Base-by-base conservation (phyloP, 75 land plant species). In the Picea sitchensis region DNA sequence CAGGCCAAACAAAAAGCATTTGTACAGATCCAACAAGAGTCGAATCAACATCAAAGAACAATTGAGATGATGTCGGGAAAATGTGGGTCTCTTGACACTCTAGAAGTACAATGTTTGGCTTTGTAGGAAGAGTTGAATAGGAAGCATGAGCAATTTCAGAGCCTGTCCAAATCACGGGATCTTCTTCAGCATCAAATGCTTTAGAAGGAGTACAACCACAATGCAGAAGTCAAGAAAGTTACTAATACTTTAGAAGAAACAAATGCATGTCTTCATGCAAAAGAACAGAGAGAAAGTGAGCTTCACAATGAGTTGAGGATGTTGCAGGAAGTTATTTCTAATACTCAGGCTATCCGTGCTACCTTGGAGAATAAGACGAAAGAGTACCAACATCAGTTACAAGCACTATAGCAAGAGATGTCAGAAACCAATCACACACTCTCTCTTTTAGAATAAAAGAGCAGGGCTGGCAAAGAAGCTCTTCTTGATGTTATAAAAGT, bases 101-200 rank as follows among this genome's bases (percentile, higher is more conserved):
- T 59, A 75, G 61, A 80, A 72, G 38, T 75, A 65, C 54, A 77
- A 61, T 20, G 14, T 20, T 32, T 9, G 32, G 34, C 44, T 6
- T 63, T 86, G 80, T 63, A 80, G 61, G 80, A 81, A 61, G 89
- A 89, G 47, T 81, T 88, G 38, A 78, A 79, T 11, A 75, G 47
- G 57, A 65, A 59, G 13, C 80, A 86, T 18, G 81, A 84, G 76
- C 79, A 78, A 83, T 75, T 87, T 26, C 75, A 75, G 57, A 84
- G 84, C 61, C 82, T 81, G 56, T 67, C 59, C 18, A 59, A 6
- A 17, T 32, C 63, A 72, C 80, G 80, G 13, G 61, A 68, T 26
- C 32, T 44, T 36, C 62, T 83, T 20, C 84, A 81, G 78, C 82
- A 91, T 54, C 69, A 88, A 58, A 61, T 78, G 41, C 32, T 59